phyloP scores from a whole-genome alignment of 306 rosid species.

The Purshia tridentata region DNA sequence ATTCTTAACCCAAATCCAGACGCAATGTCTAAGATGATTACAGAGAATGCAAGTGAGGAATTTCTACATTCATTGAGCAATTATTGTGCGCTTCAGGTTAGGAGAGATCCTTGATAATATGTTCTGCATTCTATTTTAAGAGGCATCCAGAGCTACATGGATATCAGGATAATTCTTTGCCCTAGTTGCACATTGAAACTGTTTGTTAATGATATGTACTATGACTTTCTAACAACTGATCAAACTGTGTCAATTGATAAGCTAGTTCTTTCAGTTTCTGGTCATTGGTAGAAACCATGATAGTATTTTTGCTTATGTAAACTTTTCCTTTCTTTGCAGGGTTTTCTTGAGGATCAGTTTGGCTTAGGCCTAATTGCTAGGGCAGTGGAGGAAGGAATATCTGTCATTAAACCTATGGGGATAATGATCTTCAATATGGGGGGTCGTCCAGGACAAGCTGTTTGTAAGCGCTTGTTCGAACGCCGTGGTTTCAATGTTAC shows the following conservation, averaged over 20 bases:
- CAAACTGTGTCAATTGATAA: background rate
- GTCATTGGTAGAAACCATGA: background rate
- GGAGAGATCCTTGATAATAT: constrained; percentile 12
- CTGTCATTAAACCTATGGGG: constrained; percentile 85
- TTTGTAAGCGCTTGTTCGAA: constrained; percentile 87
- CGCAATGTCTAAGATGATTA: constrained; percentile 97
- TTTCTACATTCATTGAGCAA: constrained; percentile 85
- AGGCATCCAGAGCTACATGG: background rate
- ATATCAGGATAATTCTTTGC: background rate
- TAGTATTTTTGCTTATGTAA: background rate
- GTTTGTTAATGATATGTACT: background rate
- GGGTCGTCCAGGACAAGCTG: constrained; percentile 98
- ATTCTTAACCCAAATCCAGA: constrained; percentile 99
- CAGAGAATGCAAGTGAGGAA: constrained; percentile 98
- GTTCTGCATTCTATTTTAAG: background rate
- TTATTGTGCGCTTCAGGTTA: constrained; percentile 98
- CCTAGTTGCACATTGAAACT: background rate
- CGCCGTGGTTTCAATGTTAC: constrained; percentile 83
- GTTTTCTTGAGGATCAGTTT: constrained; percentile 98
- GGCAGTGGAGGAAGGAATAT: constrained; percentile 97
- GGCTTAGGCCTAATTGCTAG: constrained; percentile 96
- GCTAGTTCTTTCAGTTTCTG: background rate
- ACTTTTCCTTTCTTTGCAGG: constrained; percentile 42
- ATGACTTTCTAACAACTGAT: background rate
- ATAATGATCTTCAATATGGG: constrained; percentile 98